Base-by-base conservation (phyloP, 257 asterid species). In the Ballota nigra region DNA sequence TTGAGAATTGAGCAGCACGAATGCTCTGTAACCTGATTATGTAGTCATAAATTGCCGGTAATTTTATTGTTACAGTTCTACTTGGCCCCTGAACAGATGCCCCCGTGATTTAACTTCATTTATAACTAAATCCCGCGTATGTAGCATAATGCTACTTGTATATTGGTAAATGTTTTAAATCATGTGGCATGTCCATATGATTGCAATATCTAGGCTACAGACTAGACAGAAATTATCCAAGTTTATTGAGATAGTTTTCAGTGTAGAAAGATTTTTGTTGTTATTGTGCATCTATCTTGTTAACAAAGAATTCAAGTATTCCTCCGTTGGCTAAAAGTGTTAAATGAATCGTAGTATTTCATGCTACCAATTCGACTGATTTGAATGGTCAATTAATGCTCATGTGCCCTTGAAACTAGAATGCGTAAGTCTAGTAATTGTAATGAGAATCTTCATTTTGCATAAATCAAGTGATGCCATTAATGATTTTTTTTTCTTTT, bases 1-100 rank as follows among this genome's bases (percentile, higher is more conserved):
- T 66, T 15, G 34, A 40, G 20, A 15, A 8, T 19, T 19, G 5
- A 28, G 52, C 36, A 12, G 15, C 20, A 15, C 16, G 29, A 23
- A 59, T 59, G 28, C 63, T 52, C 63, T 63, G 53, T 69, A 11
- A 22, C 31, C 22, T 79, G 75, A 33, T 79, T 52, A 26, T 13
- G 29, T 36, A 23, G 66, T 70, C 47, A 60, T 31, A 24, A 67
- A 52, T 22, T 61, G 20, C 64, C 9, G 60, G 62, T 49, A 59
- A 75, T 51, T 23, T 58, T 43, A 57, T 40, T 13, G 38, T 53
- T 63, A 13, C 16, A 57, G 38, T 13, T 28, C 53, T 63, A 13
- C 16, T 49, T 29, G 18, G 36, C 22, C 16, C 63, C 16, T 40
- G 29, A 47, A 47, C 23, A 6, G 65, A 33, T 61, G 19, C 40